phyloP scores from a whole-genome alignment of 169 alveolate species.

The Eimeria zaria region DNA sequence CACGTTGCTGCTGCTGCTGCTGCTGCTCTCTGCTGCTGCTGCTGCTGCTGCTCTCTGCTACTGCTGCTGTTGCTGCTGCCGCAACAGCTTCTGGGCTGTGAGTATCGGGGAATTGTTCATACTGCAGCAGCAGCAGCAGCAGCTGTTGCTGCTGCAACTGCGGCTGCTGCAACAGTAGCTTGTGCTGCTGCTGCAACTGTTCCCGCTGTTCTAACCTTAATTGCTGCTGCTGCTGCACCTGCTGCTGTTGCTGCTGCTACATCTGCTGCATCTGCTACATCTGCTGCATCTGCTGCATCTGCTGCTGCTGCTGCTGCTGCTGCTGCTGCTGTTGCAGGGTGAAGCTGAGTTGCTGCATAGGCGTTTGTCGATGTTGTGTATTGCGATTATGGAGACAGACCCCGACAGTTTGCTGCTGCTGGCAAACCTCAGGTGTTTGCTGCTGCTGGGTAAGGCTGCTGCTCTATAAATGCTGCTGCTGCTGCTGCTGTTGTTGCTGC shows the following conservation, averaged over 20 bases:
- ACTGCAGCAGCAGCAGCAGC: background rate
- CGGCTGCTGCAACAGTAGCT: background rate
- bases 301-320: slow-evolving; percentile 35
- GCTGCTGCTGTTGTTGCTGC: background rate
- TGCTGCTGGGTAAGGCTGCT: slow-evolving; percentile 11
- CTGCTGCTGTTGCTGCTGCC: slow-evolving; percentile 22
- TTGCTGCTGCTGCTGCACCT: background rate
- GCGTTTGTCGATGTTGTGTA: background rate
- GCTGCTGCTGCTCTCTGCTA: slow-evolving; percentile 3
- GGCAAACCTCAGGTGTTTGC: background rate
- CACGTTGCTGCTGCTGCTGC: slow-evolving; percentile 11
- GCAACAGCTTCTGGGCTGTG: background rate
- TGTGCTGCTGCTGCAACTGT: background rate
- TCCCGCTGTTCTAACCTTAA: background rate
- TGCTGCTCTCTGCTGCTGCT: slow-evolving; percentile 35
- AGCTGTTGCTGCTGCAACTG: background rate
- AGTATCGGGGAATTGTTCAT: too few relatives aligned
- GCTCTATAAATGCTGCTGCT: background rate
- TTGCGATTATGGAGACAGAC: slow-evolving; percentile 7
- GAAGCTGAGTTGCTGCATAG: slow-evolving; percentile 30
- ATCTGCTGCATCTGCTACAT: too few relatives aligned
- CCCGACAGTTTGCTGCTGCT: slow-evolving; percentile 13
- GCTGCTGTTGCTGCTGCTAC: background rate
- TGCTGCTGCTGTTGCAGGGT: slow-evolving; percentile 49
- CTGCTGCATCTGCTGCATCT: background rate